Conservation (phyloP, 257 asterid species). For the Solanum corneliomulleri region DNA sequence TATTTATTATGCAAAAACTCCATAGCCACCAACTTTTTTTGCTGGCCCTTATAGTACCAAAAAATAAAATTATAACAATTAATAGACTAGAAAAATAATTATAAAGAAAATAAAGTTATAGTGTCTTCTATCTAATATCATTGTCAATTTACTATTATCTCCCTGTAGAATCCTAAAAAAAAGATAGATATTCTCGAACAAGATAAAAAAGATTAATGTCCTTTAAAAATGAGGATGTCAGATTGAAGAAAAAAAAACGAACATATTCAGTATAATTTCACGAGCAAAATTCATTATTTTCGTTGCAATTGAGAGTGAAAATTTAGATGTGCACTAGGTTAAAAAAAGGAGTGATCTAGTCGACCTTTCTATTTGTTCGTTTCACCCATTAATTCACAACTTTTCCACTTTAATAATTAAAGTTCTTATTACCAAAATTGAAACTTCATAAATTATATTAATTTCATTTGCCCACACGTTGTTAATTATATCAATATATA, state of each 20-base stretch:
- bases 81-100: not conserved
- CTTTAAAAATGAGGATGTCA: not conserved
- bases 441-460: not conserved
- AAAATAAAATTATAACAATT: not conserved
- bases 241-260: not conserved
- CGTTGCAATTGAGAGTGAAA: not conserved
- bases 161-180: not conserved
- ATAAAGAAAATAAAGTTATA: not conserved
- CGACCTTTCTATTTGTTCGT: not conserved
- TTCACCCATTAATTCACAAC: not conserved
- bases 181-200: not conserved
- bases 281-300: not conserved
- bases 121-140: not conserved
- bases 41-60: not conserved
- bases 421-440: not conserved
- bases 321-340: not conserved
- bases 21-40: not conserved
- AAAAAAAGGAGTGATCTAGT: not conserved
- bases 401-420: not conserved
- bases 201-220: not conserved
- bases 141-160: not conserved
- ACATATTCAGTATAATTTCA: not conserved
- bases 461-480: not conserved
- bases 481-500: not conserved
- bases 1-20: not conserved